A percentile compares a stretch with the other conserved stretches of the same genome.
Evolutionary conservation across 805 yeast genomes (phyloP).

Genomic region (Saccharomycopsis sp.): DNA sequence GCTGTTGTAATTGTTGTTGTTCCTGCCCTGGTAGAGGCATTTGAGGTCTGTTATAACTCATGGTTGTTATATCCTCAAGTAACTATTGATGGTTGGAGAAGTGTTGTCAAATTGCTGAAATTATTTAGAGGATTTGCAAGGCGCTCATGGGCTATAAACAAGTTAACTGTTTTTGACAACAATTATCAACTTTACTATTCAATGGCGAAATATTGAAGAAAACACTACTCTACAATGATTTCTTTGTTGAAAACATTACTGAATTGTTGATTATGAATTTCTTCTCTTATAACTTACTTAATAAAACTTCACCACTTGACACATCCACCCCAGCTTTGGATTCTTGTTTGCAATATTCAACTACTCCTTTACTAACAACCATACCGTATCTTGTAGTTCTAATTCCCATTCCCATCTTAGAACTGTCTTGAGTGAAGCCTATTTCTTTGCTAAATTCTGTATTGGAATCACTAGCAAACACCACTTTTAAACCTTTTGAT

Average conservation of each 20-base stretch:
- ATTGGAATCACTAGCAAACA: constrained; percentile 60
- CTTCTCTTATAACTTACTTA: constrained; percentile 25
- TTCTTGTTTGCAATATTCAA: constrained; percentile 34
- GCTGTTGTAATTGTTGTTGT: background rate
- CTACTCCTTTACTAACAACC: constrained; percentile 48
- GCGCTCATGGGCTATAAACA: too few relatives aligned
- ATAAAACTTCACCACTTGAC: constrained; percentile 26
- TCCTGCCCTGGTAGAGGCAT: constrained; percentile 14
- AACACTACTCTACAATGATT: too few relatives aligned
- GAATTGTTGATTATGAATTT: too few relatives aligned
- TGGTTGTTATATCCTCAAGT: too few relatives aligned
- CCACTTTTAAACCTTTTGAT: constrained; percentile 23
- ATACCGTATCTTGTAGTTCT: constrained; percentile 68
- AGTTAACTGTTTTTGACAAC: too few relatives aligned
- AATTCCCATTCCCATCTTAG: constrained; percentile 41
- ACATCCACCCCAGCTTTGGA: constrained; percentile 28
- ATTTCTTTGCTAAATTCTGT: constrained; percentile 47
- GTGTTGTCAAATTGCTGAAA: too few relatives aligned
- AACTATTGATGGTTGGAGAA: too few relatives aligned
- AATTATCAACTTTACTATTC: too few relatives aligned
- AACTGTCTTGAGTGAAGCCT: constrained; percentile 48
- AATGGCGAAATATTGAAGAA: too few relatives aligned
- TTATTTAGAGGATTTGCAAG: too few relatives aligned
- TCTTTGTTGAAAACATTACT: too few relatives aligned
- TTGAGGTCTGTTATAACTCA: constrained; percentile 16